phyloP scores from a whole-genome alignment of 1,284 basidiomycete genomes.

The Trametes pubescens region DNA sequence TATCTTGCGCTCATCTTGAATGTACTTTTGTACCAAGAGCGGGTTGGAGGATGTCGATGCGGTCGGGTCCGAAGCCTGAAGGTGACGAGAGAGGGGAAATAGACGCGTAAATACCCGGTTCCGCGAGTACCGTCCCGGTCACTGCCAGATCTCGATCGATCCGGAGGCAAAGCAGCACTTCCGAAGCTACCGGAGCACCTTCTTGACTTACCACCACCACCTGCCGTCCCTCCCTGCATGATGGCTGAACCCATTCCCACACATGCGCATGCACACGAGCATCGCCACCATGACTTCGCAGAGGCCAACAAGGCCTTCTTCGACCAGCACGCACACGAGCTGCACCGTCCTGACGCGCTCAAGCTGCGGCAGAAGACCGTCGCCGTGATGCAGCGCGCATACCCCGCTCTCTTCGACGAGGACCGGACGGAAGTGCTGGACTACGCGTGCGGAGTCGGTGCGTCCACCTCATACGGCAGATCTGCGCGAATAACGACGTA shows the following conservation, averaged over 20 bases:
- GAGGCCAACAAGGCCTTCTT: conserved; percentile 45
- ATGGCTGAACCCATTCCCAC: neutral
- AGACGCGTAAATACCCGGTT: neutral
- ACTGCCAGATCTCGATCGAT: conserved; percentile 10
- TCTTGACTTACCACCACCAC: neutral
- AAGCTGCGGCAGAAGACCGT: conserved; percentile 47
- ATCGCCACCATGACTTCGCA: conserved; percentile 27
- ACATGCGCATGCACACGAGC: neutral
- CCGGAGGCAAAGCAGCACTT: neutral
- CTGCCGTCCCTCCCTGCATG: neutral
- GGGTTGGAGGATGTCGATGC: too few species aligned
- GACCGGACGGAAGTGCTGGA: conserved; percentile 68
- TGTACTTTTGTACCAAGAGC: neutral
- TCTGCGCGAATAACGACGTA: neutral
- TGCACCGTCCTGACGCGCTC: conserved; percentile 31
- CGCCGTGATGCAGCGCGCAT: conserved; percentile 51
- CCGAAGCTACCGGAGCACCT: neutral
- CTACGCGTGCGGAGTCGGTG: conserved; percentile 76
- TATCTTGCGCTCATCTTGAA: too few species aligned
- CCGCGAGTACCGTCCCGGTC: conserved; percentile 15
- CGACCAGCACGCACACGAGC: conserved; percentile 42
- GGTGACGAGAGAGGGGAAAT: neutral
- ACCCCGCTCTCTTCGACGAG: conserved; percentile 56
- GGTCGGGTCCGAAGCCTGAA: neutral
- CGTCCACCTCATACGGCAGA: conserved; percentile 23